Base-by-base conservation (phyloP, 140 eudicot genomes). In the Ambrosia hybrid region DNA sequence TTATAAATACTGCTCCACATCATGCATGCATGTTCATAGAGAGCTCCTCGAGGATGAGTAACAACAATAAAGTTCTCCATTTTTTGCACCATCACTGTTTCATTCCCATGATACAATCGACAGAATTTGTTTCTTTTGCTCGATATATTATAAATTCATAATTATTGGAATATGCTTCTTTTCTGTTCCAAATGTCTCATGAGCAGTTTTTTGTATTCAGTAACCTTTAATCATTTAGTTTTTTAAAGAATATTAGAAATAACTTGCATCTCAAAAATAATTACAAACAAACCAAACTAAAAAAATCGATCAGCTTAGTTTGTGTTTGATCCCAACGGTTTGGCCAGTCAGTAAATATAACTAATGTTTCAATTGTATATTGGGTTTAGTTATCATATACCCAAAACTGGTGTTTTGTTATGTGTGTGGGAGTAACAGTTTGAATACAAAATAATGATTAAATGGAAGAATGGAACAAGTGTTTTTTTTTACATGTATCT, bases 1-100 rank as follows among this genome's bases (percentile, higher is more conserved):
- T 75, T 94, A 94, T 76, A 94, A 90, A 66, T 94, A 94, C 77
- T 94, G 99, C 88, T 90, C 88, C 89, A 78, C 96, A n/a, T 59
- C 99, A 36, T 94, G 99, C 85, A 94, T 94, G 99, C 89, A 84
- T 78, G 68, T 88, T 56, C 99, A 94, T 81, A 86, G 55, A 79
- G 97, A 93, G 78, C 76, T 88, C 43, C 96, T 93, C 4, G 96
- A 91, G 65, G 94, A 89, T 73, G 90, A 21, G 26, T 21, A 82
- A 55, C 84, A 79, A 61, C 46, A 36, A 59, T 63, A 46, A 1
- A 33, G 9, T 33, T 57, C 58, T 49, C 37, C 45, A 3, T 4
- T 38, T n/a, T 58, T 72, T 38, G n/a, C 43, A 34, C 65, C 63
- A 15, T 48, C 45, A 13, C 5, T 68, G 63, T 68, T 58, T 21